Conservation (phyloP, 805 yeast species). For the Schizosaccharomyces japonicus region DNA sequence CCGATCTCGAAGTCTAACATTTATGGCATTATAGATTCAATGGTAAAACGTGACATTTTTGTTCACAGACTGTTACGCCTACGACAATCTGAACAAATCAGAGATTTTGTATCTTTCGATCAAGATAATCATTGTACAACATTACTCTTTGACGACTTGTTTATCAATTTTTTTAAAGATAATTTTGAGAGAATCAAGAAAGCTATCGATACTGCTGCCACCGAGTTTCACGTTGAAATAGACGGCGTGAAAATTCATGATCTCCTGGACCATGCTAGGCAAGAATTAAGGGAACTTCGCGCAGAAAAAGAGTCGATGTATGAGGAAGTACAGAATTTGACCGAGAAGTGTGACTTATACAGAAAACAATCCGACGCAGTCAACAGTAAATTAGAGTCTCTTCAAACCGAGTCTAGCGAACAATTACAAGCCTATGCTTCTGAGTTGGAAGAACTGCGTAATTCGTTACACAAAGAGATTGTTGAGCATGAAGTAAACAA, state of each 20-base stretch:
- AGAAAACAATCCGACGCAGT: too few species aligned
- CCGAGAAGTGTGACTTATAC: too few species aligned
- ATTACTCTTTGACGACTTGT: slow-evolving; percentile 43
- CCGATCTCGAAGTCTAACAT: neutral
- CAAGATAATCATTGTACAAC: slow-evolving; percentile 27
- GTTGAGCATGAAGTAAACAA: too few species aligned
- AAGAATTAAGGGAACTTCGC: slow-evolving; percentile 3
- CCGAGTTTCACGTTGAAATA: slow-evolving; percentile 31
- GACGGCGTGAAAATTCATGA: slow-evolving; percentile 7
- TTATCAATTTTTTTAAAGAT: slow-evolving; percentile 43
- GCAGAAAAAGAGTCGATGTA: neutral
- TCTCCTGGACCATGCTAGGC: slow-evolving; percentile 2
- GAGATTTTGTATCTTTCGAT: slow-evolving; percentile 19
- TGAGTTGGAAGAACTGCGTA: too few species aligned
- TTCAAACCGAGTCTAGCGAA: too few species aligned
- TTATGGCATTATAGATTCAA: neutral
- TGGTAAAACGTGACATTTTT: slow-evolving; percentile 34
- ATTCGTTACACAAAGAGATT: too few species aligned
- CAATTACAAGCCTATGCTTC: too few species aligned
- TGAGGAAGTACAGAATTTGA: too few species aligned
- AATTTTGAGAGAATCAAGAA: slow-evolving; percentile 43
- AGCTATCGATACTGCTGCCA: slow-evolving; percentile 53
- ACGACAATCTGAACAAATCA: slow-evolving; percentile 32
- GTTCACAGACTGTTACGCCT: slow-evolving; percentile 49
- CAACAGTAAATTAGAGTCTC: too few species aligned